Base-by-base conservation (phyloP, 805 yeast species). In the Clavispora santaluciae region DNA sequence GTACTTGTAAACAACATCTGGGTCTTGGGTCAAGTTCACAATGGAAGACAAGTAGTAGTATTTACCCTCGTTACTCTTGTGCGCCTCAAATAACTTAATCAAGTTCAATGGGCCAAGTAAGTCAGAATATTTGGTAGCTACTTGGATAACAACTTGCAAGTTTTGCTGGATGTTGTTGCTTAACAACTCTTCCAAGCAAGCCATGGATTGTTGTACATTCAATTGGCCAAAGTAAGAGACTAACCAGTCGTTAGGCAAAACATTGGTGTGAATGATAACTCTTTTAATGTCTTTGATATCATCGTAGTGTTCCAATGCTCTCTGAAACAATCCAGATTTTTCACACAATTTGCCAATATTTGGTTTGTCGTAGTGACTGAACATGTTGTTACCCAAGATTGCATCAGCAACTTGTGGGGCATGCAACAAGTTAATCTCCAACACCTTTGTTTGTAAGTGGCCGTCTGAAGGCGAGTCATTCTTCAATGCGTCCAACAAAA, bases 371-470 rank as follows among this genome's bases (percentile, higher is more conserved):
- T 87, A 93, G 61, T 90, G 96, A 51, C 90, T 80, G 70, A 95
- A 93, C 87, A 93, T 91, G 45, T 83, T 81, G 65, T 91, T 93
- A 45, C 97, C 96, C 56, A 93, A 75, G 51, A 93, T 93, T 16
- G 99, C 99, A 66, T 93, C 99, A 33, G 99, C 99, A 42, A 93
- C 99, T 74, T 93, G 99, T 38, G 99, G 99, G 13, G 99, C 99
- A 62, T 90, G 95, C 60, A 87, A 64, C 61, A 93, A 73, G 64
- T 93, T 93, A 52, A 87, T 88, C 67, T 93, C 99, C 52, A 93
- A 77, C 38, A 93, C 79, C 57, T 95, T 81, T 7, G 99, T 93
- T 73, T 93, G 99, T 59, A 93, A 73, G 57, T 89, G 95, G 13
- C 96, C 97, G 60, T 93, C 96, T 48, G 90, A 84, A 30, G 98